Evolutionary conservation across 345 rosid species (phyloP), one percentile per base, ranked within the genome.

Genomic region (Moricandia arvensis): DNA sequence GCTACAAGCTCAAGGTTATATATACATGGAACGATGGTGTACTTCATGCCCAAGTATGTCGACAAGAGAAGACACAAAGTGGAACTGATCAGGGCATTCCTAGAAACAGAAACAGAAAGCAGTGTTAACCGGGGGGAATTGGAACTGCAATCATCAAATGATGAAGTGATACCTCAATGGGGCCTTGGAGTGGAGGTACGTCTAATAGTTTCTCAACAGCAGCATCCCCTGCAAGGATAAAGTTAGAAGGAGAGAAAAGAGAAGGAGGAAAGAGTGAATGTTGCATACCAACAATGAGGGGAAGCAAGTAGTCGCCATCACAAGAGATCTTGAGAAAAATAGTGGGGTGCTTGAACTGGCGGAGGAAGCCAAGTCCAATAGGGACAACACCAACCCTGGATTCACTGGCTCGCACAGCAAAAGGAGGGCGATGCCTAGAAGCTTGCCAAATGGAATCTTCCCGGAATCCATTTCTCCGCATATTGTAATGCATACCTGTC

Each of bases 301-400:
- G 98, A 27, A 93, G 84, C 82, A 90, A 75, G 80, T 83, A 93
- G 75, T 91, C 96, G 16, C 88, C 96, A 72, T 90, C 88, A 80
- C 96, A 93, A 71, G 90, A 85, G 78, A 93, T 81, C 82, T 90
- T 91, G 65, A 93, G 96, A 81, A 93, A 93, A 75, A 93, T 87
- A 4, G 97, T 88, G 7, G 98, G 98, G 77, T 72, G 82, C 15
- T 81, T 91, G 77, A 89, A 94, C 10, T 86, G 87, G 24, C 81
- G 86, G 18, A 91, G 90, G 80, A 87, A 82, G 21, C 81, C 83
- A 16, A 71, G 83, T 3, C 86, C 88, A 59, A 87, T 66, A 6
- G 88, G 74, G 35, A 81, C 18, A 51, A 74, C 62, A 72, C 83
- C 85, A 66, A 79, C 45, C 69, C 83, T 66, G 16, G 81, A 74